A percentile compares a stretch with the other conserved stretches of the same genome.
phyloP scores from a whole-genome alignment of 179 eudicot genomes.

The Heliamphora pulchella region DNA sequence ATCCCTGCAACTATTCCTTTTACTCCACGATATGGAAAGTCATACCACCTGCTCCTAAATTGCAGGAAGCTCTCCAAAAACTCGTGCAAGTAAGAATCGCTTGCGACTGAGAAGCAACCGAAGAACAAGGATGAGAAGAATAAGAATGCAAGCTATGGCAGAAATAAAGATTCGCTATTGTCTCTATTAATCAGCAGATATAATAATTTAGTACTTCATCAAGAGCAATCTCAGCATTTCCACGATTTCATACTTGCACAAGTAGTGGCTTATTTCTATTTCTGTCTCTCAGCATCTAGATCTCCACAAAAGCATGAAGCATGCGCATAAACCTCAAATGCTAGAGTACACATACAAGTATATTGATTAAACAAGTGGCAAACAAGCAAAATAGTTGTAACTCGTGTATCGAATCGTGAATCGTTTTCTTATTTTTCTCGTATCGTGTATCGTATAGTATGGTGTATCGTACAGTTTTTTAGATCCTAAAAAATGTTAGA shows the following conservation, averaged over 20 bases:
- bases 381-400: too few relatives aligned
- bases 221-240: neutral
- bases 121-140: conserved; percentile 3
- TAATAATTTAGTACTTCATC: neutral
- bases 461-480: too few relatives aligned
- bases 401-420: too few relatives aligned
- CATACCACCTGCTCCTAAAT: conserved; percentile 92
- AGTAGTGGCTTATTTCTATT: neutral
- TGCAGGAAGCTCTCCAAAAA: conserved; percentile 83
- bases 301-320: too few relatives aligned
- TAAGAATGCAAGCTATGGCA: conserved; percentile 2
- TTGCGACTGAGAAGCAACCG: conserved; percentile 52
- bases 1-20: conserved; percentile 89
- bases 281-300: neutral
- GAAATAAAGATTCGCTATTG: neutral
- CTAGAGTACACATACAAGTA: too few relatives aligned
- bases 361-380: too few relatives aligned
- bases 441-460: too few relatives aligned
- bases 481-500: too few relatives aligned
- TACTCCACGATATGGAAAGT: conserved; percentile 79
- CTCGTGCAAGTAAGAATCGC: conserved; percentile 59
- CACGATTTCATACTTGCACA: neutral
- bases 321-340: too few relatives aligned
- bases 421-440: too few relatives aligned
- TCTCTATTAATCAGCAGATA: neutral